A percentile compares a stretch with the other conserved stretches of the same genome.
Evolutionary conservation across 2,329 filamentous ascomycete species (phyloP).

Genomic region (Sporothrix humicola): DNA sequence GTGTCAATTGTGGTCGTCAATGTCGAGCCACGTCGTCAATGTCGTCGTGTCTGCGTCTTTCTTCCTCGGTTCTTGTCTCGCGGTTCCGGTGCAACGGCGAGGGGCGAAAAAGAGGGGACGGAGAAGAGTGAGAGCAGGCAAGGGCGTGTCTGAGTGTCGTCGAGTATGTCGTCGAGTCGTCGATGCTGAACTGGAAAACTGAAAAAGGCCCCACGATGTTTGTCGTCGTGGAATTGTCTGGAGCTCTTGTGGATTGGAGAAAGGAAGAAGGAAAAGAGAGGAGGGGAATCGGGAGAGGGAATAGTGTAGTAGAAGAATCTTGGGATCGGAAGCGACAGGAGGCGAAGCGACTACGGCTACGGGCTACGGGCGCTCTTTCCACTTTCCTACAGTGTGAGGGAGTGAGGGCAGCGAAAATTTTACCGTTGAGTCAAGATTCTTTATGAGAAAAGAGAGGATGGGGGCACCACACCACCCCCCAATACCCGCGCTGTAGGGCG

Average conservation of each 20-base stretch:
- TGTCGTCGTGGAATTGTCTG: neutral
- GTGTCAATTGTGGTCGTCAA: neutral
- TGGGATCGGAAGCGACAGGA: conserved; percentile 26
- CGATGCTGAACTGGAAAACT: too few species aligned
- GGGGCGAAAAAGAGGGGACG: conserved; percentile 8
- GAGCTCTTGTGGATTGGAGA: neutral
- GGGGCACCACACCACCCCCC: neutral
- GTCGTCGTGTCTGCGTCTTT: neutral
- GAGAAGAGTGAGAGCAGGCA: neutral
- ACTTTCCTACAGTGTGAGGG: conserved; percentile 3
- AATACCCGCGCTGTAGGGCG: neutral
- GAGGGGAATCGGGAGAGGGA: neutral
- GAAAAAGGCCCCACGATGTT: conserved; percentile 2
- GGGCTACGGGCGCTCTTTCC: neutral
- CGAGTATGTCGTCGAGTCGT: neutral
- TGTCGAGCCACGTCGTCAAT: too few species aligned
- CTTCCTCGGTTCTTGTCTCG: neutral
- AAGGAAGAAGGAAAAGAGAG: neutral
- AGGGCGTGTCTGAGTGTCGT: neutral
- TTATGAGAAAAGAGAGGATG: neutral
- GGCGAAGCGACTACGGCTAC: conserved; percentile 5
- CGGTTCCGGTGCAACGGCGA: neutral
- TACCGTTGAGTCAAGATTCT: conserved; percentile 7
- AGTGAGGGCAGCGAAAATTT: conserved; percentile 32
- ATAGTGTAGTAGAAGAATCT: conserved; percentile 8